Evolutionary conservation across 495 filamentous ascomycete species (phyloP), one percentile per base, ranked within the genome.

Genomic region (Hyaloscypha hepaticicola): DNA sequence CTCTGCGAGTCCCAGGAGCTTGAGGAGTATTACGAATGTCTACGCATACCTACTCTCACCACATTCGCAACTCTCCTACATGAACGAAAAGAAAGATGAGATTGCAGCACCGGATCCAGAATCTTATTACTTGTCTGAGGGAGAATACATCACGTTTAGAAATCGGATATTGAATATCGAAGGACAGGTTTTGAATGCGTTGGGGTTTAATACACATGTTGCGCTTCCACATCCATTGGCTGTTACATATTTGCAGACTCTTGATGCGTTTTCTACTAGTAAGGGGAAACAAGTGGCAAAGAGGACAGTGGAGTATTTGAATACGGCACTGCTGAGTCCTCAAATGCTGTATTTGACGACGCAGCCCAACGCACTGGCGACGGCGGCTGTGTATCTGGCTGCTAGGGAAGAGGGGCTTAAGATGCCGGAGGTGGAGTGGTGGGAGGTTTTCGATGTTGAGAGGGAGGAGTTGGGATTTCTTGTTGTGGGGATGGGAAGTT

Each of bases 391-490:
- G 21, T 99, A 98, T 73, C 83, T 93, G 21, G 90, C 93, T 9
- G 88, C 92, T n/a, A 83, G 90, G 26, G 93, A 98, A 61, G 73
- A 86, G 2, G 87, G 81, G 0, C 83, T 89, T 29, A 91, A 90
- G 73, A 80, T 98, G 75, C 90, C 94, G 2, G 87, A 87, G 56
- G 81, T 78, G 26, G 88, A 91, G 57, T 99, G 95, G 95, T 99
- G 95, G 95, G 93, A 96, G 76, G 90, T 97, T 0, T 98, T 99
- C 75, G 95, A 99, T 78, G 90, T 93, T n/a, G 94, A 97, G 56
- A 81, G 96, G 24, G 95, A 99, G 80, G 93, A 96, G 73, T 78
- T 98, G 55, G 95, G 95, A 3, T 98, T 98, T 70, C 71, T 99
- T 67, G 94, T 96, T 14, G 91, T 96, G 27, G 93, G 80, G 0